These are phyloP conservation scores for Suhomyces choctaworum DNA, from an alignment of 1,139 yeast genomes.

Conservation along the genomic window DNA sequence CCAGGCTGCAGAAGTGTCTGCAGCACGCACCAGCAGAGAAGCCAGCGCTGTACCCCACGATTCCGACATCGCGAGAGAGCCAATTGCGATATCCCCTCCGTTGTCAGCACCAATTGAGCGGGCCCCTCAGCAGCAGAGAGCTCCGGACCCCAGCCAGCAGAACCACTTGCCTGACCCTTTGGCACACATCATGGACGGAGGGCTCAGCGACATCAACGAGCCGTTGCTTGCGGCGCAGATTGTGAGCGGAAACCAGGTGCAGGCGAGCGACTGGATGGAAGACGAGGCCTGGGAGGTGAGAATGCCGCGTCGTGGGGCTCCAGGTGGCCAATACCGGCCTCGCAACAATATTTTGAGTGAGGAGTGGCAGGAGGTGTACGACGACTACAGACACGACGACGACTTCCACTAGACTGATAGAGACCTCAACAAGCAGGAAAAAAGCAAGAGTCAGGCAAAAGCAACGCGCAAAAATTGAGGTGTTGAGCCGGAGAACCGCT, in stretches of 20 bases:
- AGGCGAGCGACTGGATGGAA: conserved; percentile 37
- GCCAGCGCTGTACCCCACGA: not conserved
- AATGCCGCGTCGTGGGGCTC: conserved; percentile 9
- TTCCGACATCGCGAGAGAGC: not conserved
- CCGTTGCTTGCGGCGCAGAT: conserved; percentile 46
- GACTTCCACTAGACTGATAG: conserved; percentile 25
- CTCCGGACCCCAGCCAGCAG: not conserved
- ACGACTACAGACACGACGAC: conserved; percentile 45
- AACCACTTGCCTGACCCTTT: conserved; percentile 43
- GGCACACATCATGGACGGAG: conserved; percentile 47
- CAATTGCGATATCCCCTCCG: not conserved
- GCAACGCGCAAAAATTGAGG: too few species aligned
- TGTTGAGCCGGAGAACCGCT: too few species aligned
- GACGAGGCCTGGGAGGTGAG: conserved; percentile 29
- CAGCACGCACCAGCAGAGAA: not conserved
- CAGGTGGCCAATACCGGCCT: too few species aligned
- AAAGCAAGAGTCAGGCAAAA: not conserved
- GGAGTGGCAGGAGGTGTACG: conserved; percentile 41
- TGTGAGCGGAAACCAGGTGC: conserved; percentile 46
- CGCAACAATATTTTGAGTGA: conserved; percentile 25
- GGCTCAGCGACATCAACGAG: conserved; percentile 28
- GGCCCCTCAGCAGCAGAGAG: conserved; percentile 17
- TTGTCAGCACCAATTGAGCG: not conserved
- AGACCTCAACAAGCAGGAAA: too few species aligned
- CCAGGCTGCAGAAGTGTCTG: not conserved